These are phyloP conservation scores for Pyronema domesticum DNA, from an alignment of 495 filamentous ascomycete species.

Conservation along the genomic window DNA sequence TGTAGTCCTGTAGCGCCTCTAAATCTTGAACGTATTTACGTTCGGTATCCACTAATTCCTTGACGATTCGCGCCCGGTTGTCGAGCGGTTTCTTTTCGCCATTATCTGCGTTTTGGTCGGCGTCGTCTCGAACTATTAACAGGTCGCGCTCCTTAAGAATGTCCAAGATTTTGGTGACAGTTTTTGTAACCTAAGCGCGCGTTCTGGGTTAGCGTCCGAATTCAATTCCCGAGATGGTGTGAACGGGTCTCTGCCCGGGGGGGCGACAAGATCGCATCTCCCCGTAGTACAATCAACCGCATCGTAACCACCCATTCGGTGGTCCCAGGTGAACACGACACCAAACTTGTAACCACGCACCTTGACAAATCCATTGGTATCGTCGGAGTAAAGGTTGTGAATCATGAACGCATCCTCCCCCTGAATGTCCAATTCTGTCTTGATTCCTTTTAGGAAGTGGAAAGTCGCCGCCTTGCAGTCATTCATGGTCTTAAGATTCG, in stretches of 20 bases:
- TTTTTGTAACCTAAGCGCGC: slow-evolving; percentile 44
- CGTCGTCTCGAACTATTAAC: slow-evolving; percentile 37
- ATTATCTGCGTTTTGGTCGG: slow-evolving; percentile 29
- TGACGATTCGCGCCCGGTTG: slow-evolving; percentile 70
- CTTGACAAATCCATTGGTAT: slow-evolving; percentile 96
- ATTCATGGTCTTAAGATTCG: slow-evolving; percentile 18
- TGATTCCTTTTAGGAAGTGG: slow-evolving; percentile 51
- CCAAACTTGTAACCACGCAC: slow-evolving; percentile 28
- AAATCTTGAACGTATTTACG: slow-evolving; percentile 97
- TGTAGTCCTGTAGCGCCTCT: slow-evolving; percentile 81
- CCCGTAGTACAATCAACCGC: background rate
- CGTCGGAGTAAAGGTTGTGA: slow-evolving; percentile 75
- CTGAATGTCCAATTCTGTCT: slow-evolving; percentile 54
- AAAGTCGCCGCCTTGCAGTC: slow-evolving; percentile 42
- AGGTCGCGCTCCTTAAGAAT: slow-evolving; percentile 57
- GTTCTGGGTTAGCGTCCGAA: background rate
- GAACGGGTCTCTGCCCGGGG: background rate
- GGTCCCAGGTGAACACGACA: background rate
- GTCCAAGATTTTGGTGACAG: slow-evolving; percentile 80
- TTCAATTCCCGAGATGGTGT: background rate
- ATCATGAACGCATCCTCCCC: slow-evolving; percentile 77
- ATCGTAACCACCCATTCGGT: background rate
- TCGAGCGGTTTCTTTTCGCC: slow-evolving; percentile 43
- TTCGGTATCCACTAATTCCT: slow-evolving; percentile 82
- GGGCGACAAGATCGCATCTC: background rate